Base-by-base conservation (phyloP, 116 monocot species). In the Dioscorea cayenensis region DNA sequence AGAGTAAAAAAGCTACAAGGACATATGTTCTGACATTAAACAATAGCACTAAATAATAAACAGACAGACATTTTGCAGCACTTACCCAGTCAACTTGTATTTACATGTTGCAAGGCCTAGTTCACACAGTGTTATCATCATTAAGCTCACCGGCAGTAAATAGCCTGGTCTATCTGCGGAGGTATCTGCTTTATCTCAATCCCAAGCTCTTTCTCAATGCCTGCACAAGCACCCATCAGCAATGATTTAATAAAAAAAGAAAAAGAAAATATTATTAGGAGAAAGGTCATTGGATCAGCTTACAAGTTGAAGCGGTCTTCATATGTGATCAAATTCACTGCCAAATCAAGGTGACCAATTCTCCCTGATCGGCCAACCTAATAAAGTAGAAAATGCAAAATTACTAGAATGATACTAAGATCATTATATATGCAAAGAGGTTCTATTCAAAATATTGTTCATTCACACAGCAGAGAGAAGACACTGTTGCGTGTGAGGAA, bases 221-320 rank as follows among this genome's bases (percentile, higher is more conserved):
- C 90, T 90, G 77, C 52, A n/a, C 25, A 50, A 37, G 35, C 19
- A 65, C 21, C 35, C 32, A 68, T 51, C 36, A 22, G 60, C 18
- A 23, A 23, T 66, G 9, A 21, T 49, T 48, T n/a, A 65, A 51
- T 17, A 27, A 23, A 36, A 6, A 16, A 55, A 55, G 17, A 55
- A 5, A 18, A 55, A 16, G 16, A 16, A 55, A 0, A 55, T 2
- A 5, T 55, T n/a, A 16, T 55, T 55, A 55, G 55, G 19, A 16
- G 55, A 14, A 14, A 55, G n/a, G 6, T 18, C 18, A 36, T 22
- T 1, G 67, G 36, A 11, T 10, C 13, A 28, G 8, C 84, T 63
- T 92, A 96, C 96, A 96, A 69, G 78, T 90, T 90, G 67, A 92
- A 90, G n/a, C 90, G 92, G 60, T 96, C 96, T 66, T 96, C 96